phyloP scores from a whole-genome alignment of 2,329 filamentous ascomycete species.

The Nigrospora oryzae region DNA sequence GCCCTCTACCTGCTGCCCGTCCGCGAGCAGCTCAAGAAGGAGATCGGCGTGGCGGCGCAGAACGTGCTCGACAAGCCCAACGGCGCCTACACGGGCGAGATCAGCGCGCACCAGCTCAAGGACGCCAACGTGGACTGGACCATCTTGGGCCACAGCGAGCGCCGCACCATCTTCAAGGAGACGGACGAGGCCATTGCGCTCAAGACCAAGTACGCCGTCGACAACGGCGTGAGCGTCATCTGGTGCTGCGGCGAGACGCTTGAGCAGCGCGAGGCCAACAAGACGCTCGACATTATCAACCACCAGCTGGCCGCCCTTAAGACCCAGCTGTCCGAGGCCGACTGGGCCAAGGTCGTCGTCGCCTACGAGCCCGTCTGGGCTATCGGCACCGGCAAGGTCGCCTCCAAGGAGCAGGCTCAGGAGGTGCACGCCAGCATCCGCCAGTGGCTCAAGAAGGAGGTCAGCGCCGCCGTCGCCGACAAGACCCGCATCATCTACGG shows the following conservation, averaged over 20 bases:
- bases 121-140: slow-evolving; percentile 85
- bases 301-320: slow-evolving; percentile 79
- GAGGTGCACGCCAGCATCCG: slow-evolving; percentile 91
- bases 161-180: slow-evolving; percentile 83
- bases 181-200: slow-evolving; percentile 74
- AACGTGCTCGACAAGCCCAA: slow-evolving; percentile 97
- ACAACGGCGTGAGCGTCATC: slow-evolving; percentile 83
- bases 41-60: slow-evolving; percentile 83
- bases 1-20: slow-evolving; percentile 83
- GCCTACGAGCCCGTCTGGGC: slow-evolving; percentile 99
- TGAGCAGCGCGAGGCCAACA: slow-evolving; percentile 78
- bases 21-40: slow-evolving; percentile 66
- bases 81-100: slow-evolving; percentile 95
- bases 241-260: slow-evolving; percentile 96
- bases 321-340: slow-evolving; percentile 50
- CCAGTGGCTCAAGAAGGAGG: slow-evolving; percentile 74
- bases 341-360: slow-evolving; percentile 93
- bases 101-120: slow-evolving; percentile 83
- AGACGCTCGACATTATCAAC: slow-evolving; percentile 82
- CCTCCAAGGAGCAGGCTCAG: slow-evolving; percentile 82
- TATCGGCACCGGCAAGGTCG: slow-evolving; percentile 88
- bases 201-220: slow-evolving; percentile 91
- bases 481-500: slow-evolving; percentile 93
- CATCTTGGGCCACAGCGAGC: slow-evolving; percentile 91
- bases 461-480: slow-evolving; percentile 67